A percentile compares a stretch with the other conserved stretches of the same genome.
Conservation (phyloP, 495 filamentous ascomycete genomes). For the Penicillium coprophilum region DNA sequence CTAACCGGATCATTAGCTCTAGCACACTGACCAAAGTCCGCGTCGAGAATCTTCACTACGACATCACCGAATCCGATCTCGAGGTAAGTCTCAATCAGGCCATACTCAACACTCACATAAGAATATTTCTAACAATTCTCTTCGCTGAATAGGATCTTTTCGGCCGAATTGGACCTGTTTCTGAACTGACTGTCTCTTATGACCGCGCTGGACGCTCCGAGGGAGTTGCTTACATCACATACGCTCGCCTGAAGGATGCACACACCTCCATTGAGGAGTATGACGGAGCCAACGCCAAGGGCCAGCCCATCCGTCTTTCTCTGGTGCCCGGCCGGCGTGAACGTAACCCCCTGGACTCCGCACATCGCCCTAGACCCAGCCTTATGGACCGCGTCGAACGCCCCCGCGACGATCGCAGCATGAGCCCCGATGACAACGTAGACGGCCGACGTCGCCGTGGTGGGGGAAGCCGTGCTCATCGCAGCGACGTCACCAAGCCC, state of each 20-base stretch:
- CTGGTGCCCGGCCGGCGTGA: constrained; percentile 60
- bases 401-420: constrained; percentile 38
- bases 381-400: constrained; percentile 74
- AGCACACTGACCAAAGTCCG: constrained; percentile 67
- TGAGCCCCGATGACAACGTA: constrained; percentile 40
- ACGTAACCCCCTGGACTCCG: constrained; percentile 52
- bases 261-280: constrained; percentile 73
- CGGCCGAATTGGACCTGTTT: constrained; percentile 69
- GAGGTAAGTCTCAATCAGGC: constrained; percentile 54
- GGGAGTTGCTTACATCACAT: constrained; percentile 83
- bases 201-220: constrained; percentile 90
- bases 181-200: constrained; percentile 71
- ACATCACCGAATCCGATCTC: constrained; percentile 83
- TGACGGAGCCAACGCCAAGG: constrained; percentile 88
- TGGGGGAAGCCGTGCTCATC: constrained; percentile 41
- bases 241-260: constrained; percentile 66
- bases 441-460: constrained; percentile 45
- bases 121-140: constrained; percentile 3
- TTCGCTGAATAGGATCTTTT: constrained; percentile 66
- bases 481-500: constrained; percentile 67
- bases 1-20: constrained; percentile 28
- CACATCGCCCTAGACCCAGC: constrained; percentile 63
- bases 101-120: not conserved
- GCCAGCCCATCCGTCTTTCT: constrained; percentile 83
- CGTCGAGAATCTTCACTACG: constrained; percentile 92